Percentiles rank a stretch among this genome's conserved stretches.
These are phyloP conservation scores for Xylaria venustula DNA, from an alignment of 495 filamentous ascomycete species.

Conservation along the genomic window DNA sequence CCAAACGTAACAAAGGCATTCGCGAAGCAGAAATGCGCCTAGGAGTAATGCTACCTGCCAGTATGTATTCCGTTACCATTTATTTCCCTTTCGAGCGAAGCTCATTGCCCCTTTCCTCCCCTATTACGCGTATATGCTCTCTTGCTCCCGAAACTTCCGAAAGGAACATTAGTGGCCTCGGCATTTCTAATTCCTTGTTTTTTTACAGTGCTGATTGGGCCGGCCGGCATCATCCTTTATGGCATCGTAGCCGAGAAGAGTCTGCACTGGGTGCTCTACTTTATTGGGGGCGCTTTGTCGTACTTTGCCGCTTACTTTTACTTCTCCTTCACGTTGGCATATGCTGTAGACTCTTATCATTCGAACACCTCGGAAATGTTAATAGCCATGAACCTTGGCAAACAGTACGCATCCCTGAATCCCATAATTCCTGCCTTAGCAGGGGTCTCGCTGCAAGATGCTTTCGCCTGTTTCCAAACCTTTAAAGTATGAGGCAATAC, in stretches of 20 bases:
- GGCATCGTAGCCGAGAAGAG: constrained; percentile 52
- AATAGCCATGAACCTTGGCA: constrained; percentile 68
- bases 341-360: constrained; percentile 59
- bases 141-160: not conserved
- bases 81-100: not conserved
- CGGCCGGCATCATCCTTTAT: constrained; percentile 55
- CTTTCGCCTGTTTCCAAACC: not conserved
- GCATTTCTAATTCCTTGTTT: not conserved
- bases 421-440: not conserved
- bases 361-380: constrained; percentile 61
- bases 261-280: constrained; percentile 58
- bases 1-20: constrained; percentile 53
- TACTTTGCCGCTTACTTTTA: constrained; percentile 56
- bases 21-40: constrained; percentile 64
- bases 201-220: constrained; percentile 44
- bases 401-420: constrained; percentile 36
- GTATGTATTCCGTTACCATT: not conserved
- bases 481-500: not conserved
- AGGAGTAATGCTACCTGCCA: constrained; percentile 52
- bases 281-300: constrained; percentile 52
- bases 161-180: not conserved
- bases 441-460: not conserved
- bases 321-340: constrained; percentile 60
- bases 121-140: not conserved
- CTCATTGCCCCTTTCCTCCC: not conserved